phyloP scores from a whole-genome alignment of 2,329 filamentous ascomycete genomes.

The Hypoxylon sp. region DNA sequence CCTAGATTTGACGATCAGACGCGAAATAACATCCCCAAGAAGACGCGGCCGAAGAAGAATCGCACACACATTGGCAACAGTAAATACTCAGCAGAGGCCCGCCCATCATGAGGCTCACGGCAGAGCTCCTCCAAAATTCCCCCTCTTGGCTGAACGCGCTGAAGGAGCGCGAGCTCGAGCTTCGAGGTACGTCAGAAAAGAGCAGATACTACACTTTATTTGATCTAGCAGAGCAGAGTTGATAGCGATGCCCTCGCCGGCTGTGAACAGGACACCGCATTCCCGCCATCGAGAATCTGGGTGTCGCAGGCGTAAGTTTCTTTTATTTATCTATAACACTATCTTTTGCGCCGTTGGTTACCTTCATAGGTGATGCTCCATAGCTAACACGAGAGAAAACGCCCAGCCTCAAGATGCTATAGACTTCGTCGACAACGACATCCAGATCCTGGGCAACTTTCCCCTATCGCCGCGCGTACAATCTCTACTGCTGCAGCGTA shows the following conservation, averaged over 20 bases:
- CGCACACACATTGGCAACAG: constrained; percentile 15
- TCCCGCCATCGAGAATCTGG: constrained; percentile 95
- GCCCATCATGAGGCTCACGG: constrained; percentile 85
- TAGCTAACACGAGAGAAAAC: background rate
- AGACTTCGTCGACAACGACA: constrained; percentile 98
- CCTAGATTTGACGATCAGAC: background rate
- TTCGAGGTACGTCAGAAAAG: constrained; percentile 98
- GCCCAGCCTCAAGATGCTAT: constrained; percentile 89
- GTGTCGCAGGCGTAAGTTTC: constrained; percentile 82
- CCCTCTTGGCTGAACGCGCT: constrained; percentile 98
- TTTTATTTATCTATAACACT: constrained; percentile 12
- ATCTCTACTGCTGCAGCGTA: constrained; percentile 87
- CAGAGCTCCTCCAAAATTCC: constrained; percentile 91
- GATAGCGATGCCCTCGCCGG: constrained; percentile 71
- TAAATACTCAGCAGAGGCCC: constrained; percentile 23
- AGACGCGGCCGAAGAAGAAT: background rate
- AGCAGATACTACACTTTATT: constrained; percentile 93
- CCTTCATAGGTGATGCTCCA: background rate
- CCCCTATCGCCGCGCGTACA: constrained; percentile 87
- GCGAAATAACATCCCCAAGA: background rate
- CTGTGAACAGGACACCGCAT: constrained; percentile 91
- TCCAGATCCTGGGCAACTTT: constrained; percentile 88
- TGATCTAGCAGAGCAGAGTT: constrained; percentile 73
- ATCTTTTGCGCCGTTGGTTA: background rate
- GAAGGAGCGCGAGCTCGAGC: constrained; percentile 98